These are phyloP conservation scores for Poronia punctata DNA, from an alignment of 495 filamentous ascomycete species.

Conservation along the genomic window DNA sequence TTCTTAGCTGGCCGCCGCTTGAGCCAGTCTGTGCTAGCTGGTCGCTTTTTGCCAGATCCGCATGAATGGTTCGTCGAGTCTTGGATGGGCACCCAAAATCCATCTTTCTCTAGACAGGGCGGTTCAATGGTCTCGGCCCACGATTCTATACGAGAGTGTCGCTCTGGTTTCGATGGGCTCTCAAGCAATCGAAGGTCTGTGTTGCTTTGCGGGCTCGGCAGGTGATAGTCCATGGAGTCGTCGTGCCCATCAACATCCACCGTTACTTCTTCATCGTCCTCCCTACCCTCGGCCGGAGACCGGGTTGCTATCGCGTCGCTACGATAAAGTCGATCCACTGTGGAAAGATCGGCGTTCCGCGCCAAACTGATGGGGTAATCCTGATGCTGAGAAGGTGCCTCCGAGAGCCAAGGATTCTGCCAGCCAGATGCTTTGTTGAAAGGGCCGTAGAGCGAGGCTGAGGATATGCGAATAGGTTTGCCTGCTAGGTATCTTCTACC, in stretches of 20 bases:
- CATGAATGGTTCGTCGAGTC: not conserved
- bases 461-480: slow-evolving; percentile 50
- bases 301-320: no score
- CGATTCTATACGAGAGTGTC: slow-evolving; percentile 16
- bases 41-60: slow-evolving; percentile 13
- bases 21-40: slow-evolving; percentile 17
- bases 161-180: slow-evolving; percentile 1
- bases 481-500: slow-evolving; percentile 55
- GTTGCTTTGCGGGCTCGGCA: slow-evolving; percentile 24
- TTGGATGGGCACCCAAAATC: slow-evolving; percentile 23
- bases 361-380: slow-evolving; percentile 5
- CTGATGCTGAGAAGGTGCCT: slow-evolving; percentile 8
- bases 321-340: no score
- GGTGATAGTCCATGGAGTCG: slow-evolving; percentile 18
- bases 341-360: no score
- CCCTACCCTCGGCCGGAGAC: slow-evolving; percentile 4
- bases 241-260: no score
- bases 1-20: slow-evolving; percentile 18
- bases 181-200: slow-evolving; percentile 9
- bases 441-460: slow-evolving; percentile 56
- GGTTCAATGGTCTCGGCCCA: slow-evolving; percentile 16
- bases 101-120: slow-evolving; percentile 12
- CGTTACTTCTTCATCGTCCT: no score
- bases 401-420: slow-evolving; percentile 57
- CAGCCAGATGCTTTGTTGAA: slow-evolving; percentile 51